Conservation (phyloP, 108 stramenopile genomes). For the Cyclostephanos tholiformis region DNA sequence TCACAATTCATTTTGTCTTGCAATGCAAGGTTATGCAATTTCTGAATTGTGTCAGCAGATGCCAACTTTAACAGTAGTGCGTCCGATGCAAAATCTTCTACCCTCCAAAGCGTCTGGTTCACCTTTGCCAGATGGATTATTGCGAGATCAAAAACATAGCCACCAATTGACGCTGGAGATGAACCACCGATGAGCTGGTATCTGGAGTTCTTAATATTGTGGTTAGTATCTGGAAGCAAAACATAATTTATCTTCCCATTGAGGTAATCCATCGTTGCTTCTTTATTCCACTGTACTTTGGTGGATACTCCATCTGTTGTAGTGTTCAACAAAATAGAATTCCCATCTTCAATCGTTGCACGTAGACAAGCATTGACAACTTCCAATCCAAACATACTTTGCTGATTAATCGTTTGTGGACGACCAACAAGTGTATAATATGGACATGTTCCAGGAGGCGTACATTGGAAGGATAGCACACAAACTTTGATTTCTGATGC, state of each 20-base stretch:
- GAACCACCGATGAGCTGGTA: constrained; percentile 29
- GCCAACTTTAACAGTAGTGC: constrained; percentile 2
- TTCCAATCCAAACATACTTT: too few relatives aligned
- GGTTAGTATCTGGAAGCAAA: constrained; percentile 18
- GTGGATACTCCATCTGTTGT: too few relatives aligned
- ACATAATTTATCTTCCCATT: constrained; percentile 16
- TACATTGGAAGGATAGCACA: too few relatives aligned
- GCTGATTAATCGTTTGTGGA: too few relatives aligned
- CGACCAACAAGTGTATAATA: too few relatives aligned
- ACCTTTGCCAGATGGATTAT: too few relatives aligned
- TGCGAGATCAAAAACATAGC: constrained; percentile 17
- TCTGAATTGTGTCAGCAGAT: constrained; percentile 8
- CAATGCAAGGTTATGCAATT: neutral
- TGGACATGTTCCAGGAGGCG: too few relatives aligned
- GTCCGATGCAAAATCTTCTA: constrained; percentile 32
- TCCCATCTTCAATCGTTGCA: too few relatives aligned
- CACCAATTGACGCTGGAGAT: constrained; percentile 15
- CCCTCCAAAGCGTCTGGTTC: too few relatives aligned
- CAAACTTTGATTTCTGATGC: too few relatives aligned
- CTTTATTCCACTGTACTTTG: neutral
- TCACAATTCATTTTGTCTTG: neutral
- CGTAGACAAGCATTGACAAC: too few relatives aligned
- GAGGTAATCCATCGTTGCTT: neutral
- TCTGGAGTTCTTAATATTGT: constrained; percentile 26
- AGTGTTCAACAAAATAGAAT: too few relatives aligned